These are phyloP conservation scores for Trichoderma breve DNA, from an alignment of 2,329 filamentous ascomycete genomes.

Conservation along the genomic window DNA sequence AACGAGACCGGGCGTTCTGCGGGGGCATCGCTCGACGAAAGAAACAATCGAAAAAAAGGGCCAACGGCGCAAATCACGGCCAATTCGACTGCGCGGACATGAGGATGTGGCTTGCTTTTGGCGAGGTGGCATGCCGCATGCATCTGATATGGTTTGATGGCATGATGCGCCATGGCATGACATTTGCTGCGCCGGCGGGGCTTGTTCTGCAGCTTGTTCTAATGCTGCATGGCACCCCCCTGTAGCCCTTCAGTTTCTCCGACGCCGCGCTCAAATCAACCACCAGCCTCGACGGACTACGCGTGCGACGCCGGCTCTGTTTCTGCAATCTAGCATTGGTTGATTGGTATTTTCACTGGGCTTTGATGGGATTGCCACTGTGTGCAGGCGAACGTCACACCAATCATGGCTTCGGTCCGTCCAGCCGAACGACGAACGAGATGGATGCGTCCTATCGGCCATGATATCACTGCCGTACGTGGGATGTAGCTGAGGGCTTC, in stretches of 20 bases:
- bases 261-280: background rate
- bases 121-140: constrained; percentile 2
- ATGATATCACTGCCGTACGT: constrained; percentile 2
- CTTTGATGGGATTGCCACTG: background rate
- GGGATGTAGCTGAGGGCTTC: background rate
- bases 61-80: background rate
- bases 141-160: background rate
- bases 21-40: background rate
- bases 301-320: background rate
- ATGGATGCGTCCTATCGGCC: background rate
- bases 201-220: background rate
- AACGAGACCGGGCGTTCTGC: background rate
- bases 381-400: background rate
- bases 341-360: background rate
- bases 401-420: constrained; percentile 4
- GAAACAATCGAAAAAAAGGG: background rate
- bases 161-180: constrained; percentile 2
- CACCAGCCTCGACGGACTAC: background rate
- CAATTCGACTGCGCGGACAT: background rate
- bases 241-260: background rate
- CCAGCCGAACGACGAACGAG: background rate
- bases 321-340: background rate
- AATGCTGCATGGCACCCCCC: background rate
- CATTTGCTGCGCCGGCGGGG: background rate
- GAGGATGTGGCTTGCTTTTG: constrained; percentile 5